Conservation (phyloP, 2,329 filamentous ascomycete genomes). For the Aspergillus sp. region DNA sequence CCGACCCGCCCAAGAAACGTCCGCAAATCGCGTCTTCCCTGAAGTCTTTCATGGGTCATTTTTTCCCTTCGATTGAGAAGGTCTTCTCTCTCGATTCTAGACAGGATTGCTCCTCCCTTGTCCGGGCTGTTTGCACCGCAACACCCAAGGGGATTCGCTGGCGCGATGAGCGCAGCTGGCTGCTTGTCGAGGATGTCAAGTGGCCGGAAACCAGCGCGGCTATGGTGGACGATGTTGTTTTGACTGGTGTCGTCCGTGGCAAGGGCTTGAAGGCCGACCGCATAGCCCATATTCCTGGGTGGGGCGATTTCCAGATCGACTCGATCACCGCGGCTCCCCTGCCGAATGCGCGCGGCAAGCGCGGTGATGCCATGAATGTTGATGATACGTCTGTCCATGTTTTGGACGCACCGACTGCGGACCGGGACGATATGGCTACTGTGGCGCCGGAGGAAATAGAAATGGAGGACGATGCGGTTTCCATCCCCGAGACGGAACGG, state of each 20-base stretch:
- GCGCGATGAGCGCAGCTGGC: conserved; percentile 93
- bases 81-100: conserved; percentile 78
- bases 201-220: conserved; percentile 52
- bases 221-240: conserved; percentile 48
- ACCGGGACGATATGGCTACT: conserved; percentile 72
- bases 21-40: conserved; percentile 69
- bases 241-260: conserved; percentile 81
- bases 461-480: conserved; percentile 60
- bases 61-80: conserved; percentile 86
- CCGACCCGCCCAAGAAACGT: conserved; percentile 71
- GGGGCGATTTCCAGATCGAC: conserved; percentile 86
- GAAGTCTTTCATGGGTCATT: conserved; percentile 87
- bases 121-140: conserved; percentile 82
- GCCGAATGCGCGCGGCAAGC: conserved; percentile 44
- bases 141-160: conserved; percentile 90
- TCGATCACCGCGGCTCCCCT: conserved; percentile 74
- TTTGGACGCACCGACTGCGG: conserved; percentile 63
- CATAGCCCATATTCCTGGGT: conserved; percentile 82
- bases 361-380: conserved; percentile 55
- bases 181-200: conserved; percentile 73
- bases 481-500: conserved; percentile 47
- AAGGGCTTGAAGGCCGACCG: conserved; percentile 82
- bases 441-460: conserved; percentile 77
- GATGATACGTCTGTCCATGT: conserved; percentile 48
- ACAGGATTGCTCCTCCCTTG: conserved; percentile 83